phyloP scores from a whole-genome alignment of 352 stramenopile genomes.

The Aphanomyces cochlioides region DNA sequence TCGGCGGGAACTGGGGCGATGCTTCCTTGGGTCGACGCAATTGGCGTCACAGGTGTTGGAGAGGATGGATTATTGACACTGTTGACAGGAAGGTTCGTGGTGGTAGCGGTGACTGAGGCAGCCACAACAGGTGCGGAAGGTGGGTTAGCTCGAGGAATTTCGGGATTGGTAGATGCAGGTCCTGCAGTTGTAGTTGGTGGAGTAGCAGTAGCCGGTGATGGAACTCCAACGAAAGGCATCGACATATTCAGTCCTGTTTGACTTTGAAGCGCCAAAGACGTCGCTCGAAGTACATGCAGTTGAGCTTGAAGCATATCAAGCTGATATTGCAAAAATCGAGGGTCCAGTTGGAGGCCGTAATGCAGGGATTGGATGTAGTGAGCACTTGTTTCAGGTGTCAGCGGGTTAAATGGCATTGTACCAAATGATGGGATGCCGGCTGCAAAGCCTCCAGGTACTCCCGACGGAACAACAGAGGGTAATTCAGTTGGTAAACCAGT shows the following conservation, averaged over 20 bases:
- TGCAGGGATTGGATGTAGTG: constrained; percentile 27
- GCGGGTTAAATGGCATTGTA: not conserved
- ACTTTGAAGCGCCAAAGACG: constrained; percentile 15
- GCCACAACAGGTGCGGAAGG: not conserved
- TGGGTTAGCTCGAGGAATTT: not conserved
- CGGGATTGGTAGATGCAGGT: not conserved
- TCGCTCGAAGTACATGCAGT: constrained; percentile 20
- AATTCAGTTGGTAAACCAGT: not conserved
- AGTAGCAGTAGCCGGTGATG: not conserved
- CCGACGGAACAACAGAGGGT: not conserved
- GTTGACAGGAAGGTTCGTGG: too few relatives aligned
- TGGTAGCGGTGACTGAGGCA: not conserved
- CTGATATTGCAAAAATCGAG: constrained; percentile 23
- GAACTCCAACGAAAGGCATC: not conserved
- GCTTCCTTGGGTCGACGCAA: not conserved
- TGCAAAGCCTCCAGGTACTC: not conserved
- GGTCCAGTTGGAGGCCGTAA: constrained; percentile 20
- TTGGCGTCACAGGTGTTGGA: not conserved
- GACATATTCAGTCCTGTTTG: not conserved
- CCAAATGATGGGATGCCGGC: not conserved
- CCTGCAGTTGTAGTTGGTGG: not conserved
- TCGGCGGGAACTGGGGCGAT: not conserved
- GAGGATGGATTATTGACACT: too few relatives aligned
- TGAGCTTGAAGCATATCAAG: constrained; percentile 27
- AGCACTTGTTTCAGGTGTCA: not conserved